These are phyloP conservation scores for Ogataea hybrid DNA, from an alignment of 1,139 yeast genomes.

Conservation along the genomic window DNA sequence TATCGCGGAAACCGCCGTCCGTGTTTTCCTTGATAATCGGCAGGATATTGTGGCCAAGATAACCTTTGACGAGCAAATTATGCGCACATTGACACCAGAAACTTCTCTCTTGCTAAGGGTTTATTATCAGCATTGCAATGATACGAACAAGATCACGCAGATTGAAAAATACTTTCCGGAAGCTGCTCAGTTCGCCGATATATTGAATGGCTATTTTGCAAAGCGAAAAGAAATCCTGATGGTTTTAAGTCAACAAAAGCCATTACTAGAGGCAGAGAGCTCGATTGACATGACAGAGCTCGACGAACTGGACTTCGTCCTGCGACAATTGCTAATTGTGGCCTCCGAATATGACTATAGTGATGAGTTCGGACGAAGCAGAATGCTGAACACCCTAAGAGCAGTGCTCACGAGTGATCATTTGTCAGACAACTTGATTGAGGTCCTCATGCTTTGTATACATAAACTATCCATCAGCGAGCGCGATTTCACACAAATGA, in stretches of 20 bases:
- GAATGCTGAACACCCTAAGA: slow-evolving; percentile 72
- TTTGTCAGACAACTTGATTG: slow-evolving; percentile 53
- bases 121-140: slow-evolving; percentile 62
- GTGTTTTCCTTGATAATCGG: slow-evolving; percentile 57
- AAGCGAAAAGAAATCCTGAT: slow-evolving; percentile 41
- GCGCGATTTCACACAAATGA: slow-evolving; percentile 78
- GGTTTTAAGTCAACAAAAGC: slow-evolving; percentile 32
- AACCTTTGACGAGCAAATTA: slow-evolving; percentile 56
- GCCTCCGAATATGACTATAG: slow-evolving; percentile 78
- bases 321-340: slow-evolving; percentile 68
- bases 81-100: slow-evolving; percentile 74
- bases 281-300: slow-evolving; percentile 36
- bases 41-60: slow-evolving; percentile 60
- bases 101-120: slow-evolving; percentile 69
- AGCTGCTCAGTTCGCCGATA: slow-evolving; percentile 65
- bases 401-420: slow-evolving; percentile 54
- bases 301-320: slow-evolving; percentile 67
- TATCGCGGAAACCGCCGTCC: slow-evolving; percentile 66
- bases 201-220: slow-evolving; percentile 51
- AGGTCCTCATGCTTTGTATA: slow-evolving; percentile 62
- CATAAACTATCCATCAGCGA: slow-evolving; percentile 73
- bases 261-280: slow-evolving; percentile 18
- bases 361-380: slow-evolving; percentile 89
- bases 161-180: slow-evolving; percentile 81
- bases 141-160: slow-evolving; percentile 49